A percentile compares a stretch with the other conserved stretches of the same genome.
Evolutionary conservation across 139 green algal species (phyloP).

Genomic region (Chlamydomonas sp.): DNA sequence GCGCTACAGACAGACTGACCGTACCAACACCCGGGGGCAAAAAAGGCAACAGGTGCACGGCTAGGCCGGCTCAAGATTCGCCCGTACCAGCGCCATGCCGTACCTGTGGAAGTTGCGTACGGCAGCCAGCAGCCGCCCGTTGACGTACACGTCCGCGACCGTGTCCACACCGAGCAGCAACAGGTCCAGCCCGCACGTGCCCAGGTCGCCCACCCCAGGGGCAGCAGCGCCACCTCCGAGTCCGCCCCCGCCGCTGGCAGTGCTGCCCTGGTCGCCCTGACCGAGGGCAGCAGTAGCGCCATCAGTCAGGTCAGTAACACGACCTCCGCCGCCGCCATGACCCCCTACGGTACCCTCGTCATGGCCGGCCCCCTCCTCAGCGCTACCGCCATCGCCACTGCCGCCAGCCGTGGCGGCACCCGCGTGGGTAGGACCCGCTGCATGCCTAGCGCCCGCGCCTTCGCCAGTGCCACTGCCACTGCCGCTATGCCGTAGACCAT

Average conservation of each 20-base stretch:
- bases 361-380: no score
- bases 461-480: no score
- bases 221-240: no score
- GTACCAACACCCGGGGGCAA: background rate
- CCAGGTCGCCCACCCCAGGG: background rate
- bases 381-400: no score
- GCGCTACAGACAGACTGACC: background rate
- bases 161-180: conserved; percentile 58
- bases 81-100: background rate
- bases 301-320: background rate
- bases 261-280: no score
- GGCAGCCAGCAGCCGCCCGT: conserved; percentile 39
- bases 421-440: background rate
- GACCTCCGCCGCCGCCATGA: background rate
- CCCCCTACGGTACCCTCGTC: no score
- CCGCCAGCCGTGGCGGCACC: background rate
- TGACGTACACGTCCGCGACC: conserved; percentile 60
- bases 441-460: background rate
- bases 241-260: background rate
- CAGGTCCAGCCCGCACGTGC: conserved; percentile 40
- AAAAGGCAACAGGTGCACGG: background rate
- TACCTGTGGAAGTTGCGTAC: conserved; percentile 64
- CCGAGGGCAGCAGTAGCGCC: background rate
- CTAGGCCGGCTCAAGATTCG: background rate
- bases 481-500: background rate